Evolutionary conservation across 352 stramenopile species (phyloP), one percentile per base, ranked within the genome.

Genomic region (Thalassiosira ordinaria): DNA sequence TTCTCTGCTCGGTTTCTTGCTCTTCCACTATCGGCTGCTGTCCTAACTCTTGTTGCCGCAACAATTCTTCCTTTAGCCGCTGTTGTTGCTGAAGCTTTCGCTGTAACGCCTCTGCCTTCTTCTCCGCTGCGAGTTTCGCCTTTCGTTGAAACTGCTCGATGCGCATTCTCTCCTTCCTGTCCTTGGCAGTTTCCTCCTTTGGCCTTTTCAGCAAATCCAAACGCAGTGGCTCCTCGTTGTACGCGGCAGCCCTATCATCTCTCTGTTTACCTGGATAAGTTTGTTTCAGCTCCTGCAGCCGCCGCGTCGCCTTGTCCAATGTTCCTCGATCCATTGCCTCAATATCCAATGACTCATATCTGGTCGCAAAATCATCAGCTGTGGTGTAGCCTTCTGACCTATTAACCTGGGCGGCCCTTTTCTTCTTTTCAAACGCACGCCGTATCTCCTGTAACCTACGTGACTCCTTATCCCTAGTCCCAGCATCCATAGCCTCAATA

Each of bases 151-250:
- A 60, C 60, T 67, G 39, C 31, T 61, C 59, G 13, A 75, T 41
- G 1, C 66, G 37, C 26, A 68, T 75, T 13, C 55, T 53, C 31
- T 75, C 66, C 66, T 75, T 75, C 16, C 53, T 37, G 8, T 75
- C 66, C 14, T 44, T 75, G 13, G 41, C 39, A 64, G 20, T 73
- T 35, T 24, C 18, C 16, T 56, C 52, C 16, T 65, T 52, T 22
- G 24, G 53, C 44, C 31, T 65, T 16, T 75, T 47, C 5, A 75
- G 53, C 7, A 75, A 49, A 46, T 75, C 66, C 31, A 75, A 60
- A 46, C 66, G 66, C 39, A 75, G 41, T 22, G 66, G 52, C 14
- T 75, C 66, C 14, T 67, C 53, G 1, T 66, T 24, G n/a, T 56
- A 7, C 33, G 11, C n/a, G n/a, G n/a, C n/a, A n/a, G n/a, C n/a